Conservation (phyloP, 768 basidiomycete genomes). For the Suillus occidentalis region DNA sequence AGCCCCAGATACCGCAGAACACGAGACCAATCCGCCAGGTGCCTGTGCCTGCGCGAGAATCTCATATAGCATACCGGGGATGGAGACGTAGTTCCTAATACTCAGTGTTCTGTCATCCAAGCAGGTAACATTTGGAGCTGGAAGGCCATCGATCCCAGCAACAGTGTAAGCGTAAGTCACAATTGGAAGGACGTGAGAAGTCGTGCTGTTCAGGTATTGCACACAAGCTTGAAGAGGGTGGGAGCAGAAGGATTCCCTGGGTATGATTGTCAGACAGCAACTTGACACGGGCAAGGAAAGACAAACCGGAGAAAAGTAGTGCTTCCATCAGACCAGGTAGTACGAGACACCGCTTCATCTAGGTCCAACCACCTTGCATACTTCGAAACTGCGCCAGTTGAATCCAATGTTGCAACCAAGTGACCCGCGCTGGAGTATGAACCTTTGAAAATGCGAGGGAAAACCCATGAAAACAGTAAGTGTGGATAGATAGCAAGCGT, state of each 20-base stretch:
- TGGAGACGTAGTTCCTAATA: conserved; percentile 47
- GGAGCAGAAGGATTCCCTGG: conserved; percentile 64
- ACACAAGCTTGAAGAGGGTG: conserved; percentile 61
- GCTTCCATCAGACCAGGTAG: conserved; percentile 58
- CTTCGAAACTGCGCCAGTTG: conserved; percentile 34
- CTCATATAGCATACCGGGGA: conserved; percentile 72
- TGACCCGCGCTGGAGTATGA: conserved; percentile 70
- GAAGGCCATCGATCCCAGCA: conserved; percentile 45
- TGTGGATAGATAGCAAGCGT: neutral
- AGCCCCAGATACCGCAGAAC: conserved; percentile 29
- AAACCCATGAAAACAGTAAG: conserved; percentile 5
- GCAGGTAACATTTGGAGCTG: conserved; percentile 62
- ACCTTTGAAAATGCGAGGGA: conserved; percentile 41
- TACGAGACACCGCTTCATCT: conserved; percentile 56
- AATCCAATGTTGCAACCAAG: conserved; percentile 50
- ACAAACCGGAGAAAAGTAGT: conserved; percentile 49
- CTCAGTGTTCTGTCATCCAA: conserved; percentile 53
- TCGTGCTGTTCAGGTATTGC: conserved; percentile 49
- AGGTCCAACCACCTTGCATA: conserved; percentile 72
- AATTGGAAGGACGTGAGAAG: conserved; percentile 33
- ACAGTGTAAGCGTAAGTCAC: conserved; percentile 51
- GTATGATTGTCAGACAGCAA: conserved; percentile 5
- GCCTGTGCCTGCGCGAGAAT: conserved; percentile 51
- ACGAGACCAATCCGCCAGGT: conserved; percentile 33
- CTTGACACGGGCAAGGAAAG: neutral